Evolutionary conservation across 257 asterid species (phyloP).

Genomic region (Solanum infundibuliforme): DNA sequence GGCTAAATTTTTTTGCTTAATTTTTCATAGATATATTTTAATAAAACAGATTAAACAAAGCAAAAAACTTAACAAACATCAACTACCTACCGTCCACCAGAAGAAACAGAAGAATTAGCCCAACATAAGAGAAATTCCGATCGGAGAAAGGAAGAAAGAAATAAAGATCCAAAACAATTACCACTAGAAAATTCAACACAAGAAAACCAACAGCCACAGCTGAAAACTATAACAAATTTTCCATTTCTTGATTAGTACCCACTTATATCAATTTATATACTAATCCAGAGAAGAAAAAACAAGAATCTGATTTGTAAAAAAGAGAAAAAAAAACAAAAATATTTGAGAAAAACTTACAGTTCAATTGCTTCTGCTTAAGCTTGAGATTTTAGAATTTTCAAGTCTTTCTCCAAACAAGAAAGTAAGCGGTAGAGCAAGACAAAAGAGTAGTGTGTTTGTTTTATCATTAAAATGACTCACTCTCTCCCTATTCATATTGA

Average conservation of each 20-base stretch:
- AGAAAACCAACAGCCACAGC: not conserved
- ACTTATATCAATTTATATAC: not conserved
- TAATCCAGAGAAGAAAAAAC: not conserved
- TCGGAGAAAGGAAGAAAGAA: not conserved
- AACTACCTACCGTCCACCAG: not conserved
- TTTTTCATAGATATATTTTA: not conserved
- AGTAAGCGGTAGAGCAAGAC: not conserved
- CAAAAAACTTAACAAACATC: not conserved
- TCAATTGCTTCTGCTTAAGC: not conserved
- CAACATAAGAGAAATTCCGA: not conserved
- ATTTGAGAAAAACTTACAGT: not conserved
- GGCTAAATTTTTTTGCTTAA: not conserved
- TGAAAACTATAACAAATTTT: not conserved
- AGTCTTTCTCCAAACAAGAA: not conserved
- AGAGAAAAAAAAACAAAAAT: not conserved
- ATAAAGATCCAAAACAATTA: not conserved
- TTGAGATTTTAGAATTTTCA: not conserved
- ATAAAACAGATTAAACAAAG: not conserved
- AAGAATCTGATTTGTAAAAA: not conserved
- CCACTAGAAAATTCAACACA: not conserved
- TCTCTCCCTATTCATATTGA: not conserved
- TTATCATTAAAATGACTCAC: not conserved
- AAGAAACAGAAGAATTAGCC: not conserved
- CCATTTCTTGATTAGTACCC: not conserved
- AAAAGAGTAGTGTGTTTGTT: not conserved